Evolutionary conservation across 2,329 filamentous ascomycete genomes (phyloP), one percentile per base, ranked within the genome.

Genomic region (Beauveria medogensis): DNA sequence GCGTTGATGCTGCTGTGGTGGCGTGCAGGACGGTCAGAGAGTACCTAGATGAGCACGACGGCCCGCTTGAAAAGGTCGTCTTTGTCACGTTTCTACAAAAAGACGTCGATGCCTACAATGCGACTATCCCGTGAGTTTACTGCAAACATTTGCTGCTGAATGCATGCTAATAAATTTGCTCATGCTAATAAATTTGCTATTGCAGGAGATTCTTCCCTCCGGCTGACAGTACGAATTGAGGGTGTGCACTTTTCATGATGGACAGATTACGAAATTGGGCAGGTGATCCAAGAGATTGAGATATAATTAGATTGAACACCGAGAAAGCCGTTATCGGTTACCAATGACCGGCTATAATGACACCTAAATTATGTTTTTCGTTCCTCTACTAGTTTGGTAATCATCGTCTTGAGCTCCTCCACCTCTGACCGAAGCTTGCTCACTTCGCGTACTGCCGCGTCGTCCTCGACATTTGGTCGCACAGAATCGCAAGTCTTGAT

Each of bases 61-160:
- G 77, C 2, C 61, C 58, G 24, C 81, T 97, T 34, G 83, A 91
- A 50, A 83, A 85, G 66, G 83, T 97, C 14, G 80, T 96, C 20
- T 96, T 97, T 75, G 92, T 92, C 69, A 90, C 87, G 18, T 97
- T 96, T 72, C 79, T 89, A 70, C 72, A 78, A 58, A 92, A 92
- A 74, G 92, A 97, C 67, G 84, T 89, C 62, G 73, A 77, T 44
- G 87, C 89, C 0, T 97, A 97, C 71, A 79, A 86, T 56, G 67
- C 82, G 26, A 75, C 79, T 41, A 73, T 96, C 12, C 90, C 92
- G 92, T 96, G 74, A 67, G 73, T 70, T 24, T 41, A 2, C 2
- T 44, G 8, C 8, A 18, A n/a, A 14, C 6, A 5, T 24, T 16
- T 34, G 37, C 24, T 37, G 18, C 30, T 34, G 24, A 2, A 5